Conservation (phyloP, 495 filamentous ascomycete species). For the Aspergillus heteromorphus region DNA sequence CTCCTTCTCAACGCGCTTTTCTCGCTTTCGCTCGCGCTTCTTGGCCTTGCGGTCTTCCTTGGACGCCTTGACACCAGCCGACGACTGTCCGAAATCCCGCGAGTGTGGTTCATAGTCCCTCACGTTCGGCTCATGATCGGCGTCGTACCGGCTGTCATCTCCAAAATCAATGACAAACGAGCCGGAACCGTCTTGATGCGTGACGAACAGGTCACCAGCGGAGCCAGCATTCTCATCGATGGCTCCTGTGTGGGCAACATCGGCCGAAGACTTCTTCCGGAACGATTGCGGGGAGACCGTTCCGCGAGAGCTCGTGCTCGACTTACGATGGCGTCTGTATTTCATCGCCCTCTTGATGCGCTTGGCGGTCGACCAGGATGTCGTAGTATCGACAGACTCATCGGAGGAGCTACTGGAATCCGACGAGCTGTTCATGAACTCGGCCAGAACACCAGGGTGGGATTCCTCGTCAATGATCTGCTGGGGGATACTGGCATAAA, state of each 20-base stretch:
- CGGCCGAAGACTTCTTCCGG: conserved; percentile 23
- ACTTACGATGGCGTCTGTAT: conserved; percentile 64
- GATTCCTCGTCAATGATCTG: conserved; percentile 85
- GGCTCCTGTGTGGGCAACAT: conserved; percentile 1
- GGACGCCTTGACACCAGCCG: conserved; percentile 10
- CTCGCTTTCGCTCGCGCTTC: conserved; percentile 35
- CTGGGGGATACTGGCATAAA: conserved; percentile 86
- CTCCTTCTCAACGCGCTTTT: conserved; percentile 29
- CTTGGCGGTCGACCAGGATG: conserved; percentile 69
- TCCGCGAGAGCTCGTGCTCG: conserved; percentile 63
- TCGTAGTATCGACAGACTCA: conserved; percentile 59
- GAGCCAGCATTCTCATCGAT: conserved; percentile 22
- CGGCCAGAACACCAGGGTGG: conserved; percentile 75
- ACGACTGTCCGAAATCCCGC: conserved; percentile 27
- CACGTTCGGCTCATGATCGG: conserved; percentile 25
- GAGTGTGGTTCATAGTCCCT: conserved; percentile 21
- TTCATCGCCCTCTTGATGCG: conserved; percentile 67
- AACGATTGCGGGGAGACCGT: conserved; percentile 36
- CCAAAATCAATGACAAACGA: conserved; percentile 28
- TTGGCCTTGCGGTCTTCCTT: conserved; percentile 16
- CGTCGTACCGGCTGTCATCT: conserved; percentile 31
- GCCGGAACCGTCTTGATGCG: conserved; percentile 34
- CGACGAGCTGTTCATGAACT: conserved; percentile 68
- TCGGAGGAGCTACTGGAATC: conserved; percentile 58
- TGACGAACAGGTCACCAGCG: conserved; percentile 17